phyloP scores from a whole-genome alignment of 441 rosid genomes.

The Isatis lusitanica region DNA sequence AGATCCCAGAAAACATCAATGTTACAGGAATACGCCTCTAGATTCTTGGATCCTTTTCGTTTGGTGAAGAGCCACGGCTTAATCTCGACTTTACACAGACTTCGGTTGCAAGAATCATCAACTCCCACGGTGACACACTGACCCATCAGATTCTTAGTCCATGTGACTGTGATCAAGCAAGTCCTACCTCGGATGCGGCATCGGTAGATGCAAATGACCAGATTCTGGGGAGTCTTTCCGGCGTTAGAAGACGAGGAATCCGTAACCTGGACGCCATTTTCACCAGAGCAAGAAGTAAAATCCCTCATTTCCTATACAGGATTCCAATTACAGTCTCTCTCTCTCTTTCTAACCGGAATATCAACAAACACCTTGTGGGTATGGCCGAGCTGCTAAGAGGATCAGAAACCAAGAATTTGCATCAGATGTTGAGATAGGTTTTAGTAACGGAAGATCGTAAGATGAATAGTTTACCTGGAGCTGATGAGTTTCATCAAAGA shows the following conservation, averaged over 20 bases:
- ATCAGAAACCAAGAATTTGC: neutral
- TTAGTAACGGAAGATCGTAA: neutral
- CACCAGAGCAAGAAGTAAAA: constrained; percentile 92
- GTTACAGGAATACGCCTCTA: constrained; percentile 59
- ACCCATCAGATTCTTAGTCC: constrained; percentile 91
- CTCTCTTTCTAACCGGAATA: constrained; percentile 17
- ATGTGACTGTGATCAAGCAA: constrained; percentile 69
- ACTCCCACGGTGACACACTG: constrained; percentile 71
- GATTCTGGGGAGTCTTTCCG: constrained; percentile 63
- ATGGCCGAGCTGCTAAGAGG: constrained; percentile 28
- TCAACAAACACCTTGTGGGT: constrained; percentile 33
- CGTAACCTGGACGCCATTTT: constrained; percentile 79
- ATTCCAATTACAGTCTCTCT: constrained; percentile 27
- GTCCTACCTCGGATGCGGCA: constrained; percentile 55
- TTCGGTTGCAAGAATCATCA: constrained; percentile 64
- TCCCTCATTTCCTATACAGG: constrained; percentile 56
- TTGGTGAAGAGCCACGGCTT: constrained; percentile 91
- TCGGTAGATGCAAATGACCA: constrained; percentile 68
- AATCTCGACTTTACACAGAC: constrained; percentile 79
- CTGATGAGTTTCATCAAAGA: constrained; percentile 23
- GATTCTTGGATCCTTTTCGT: constrained; percentile 74
- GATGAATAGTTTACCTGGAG: constrained; percentile 6
- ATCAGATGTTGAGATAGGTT: too few species aligned
- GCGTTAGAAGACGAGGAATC: constrained; percentile 57
- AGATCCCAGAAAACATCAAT: constrained; percentile 82